phyloP scores from a whole-genome alignment of 2,329 filamentous ascomycete genomes.

The Chlorencoelia australis region DNA sequence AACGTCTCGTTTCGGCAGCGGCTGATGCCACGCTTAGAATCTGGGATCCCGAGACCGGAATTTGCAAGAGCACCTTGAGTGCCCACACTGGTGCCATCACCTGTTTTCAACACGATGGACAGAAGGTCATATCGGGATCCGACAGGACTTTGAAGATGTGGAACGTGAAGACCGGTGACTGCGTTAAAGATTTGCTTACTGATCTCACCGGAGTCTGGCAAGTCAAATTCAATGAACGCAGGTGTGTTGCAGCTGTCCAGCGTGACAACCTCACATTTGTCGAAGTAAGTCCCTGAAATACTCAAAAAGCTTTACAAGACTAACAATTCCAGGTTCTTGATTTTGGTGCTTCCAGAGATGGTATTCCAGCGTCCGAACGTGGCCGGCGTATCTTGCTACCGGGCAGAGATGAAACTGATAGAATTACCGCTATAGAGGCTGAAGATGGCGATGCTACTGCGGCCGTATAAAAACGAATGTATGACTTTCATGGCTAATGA shows the following conservation, averaged over 20 bases:
- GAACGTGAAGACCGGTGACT: slow-evolving; percentile 88
- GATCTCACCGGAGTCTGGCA: slow-evolving; percentile 98
- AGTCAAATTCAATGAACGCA: slow-evolving; percentile 90
- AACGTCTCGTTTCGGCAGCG: slow-evolving; percentile 86
- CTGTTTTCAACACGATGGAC: slow-evolving; percentile 94
- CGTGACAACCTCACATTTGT: slow-evolving; percentile 88
- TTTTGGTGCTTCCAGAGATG: slow-evolving; percentile 89
- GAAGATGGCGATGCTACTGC: slow-evolving; percentile 1
- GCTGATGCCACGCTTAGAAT: slow-evolving; percentile 92
- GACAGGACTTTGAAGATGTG: slow-evolving; percentile 98
- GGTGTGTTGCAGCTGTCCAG: slow-evolving; percentile 94
- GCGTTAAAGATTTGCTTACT: slow-evolving; percentile 82
- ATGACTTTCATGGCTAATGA: slow-evolving; percentile 5
- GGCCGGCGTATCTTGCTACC: slow-evolving; percentile 60
- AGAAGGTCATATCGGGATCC: slow-evolving; percentile 93
- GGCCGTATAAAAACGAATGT: slow-evolving; percentile 3
- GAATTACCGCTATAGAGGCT: too few species aligned
- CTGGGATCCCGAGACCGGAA: slow-evolving; percentile 90
- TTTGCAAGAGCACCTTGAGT: slow-evolving; percentile 80
- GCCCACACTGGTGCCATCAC: slow-evolving; percentile 97
- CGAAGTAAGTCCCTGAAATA: slow-evolving; percentile 56
- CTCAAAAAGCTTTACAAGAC: slow-evolving; percentile 9
- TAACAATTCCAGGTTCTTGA: slow-evolving; percentile 69
- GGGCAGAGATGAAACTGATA: slow-evolving; percentile 12
- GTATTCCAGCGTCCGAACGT: slow-evolving; percentile 64